Base-by-base conservation (phyloP, 441 rosid genomes). In the Manihot esculenta region DNA sequence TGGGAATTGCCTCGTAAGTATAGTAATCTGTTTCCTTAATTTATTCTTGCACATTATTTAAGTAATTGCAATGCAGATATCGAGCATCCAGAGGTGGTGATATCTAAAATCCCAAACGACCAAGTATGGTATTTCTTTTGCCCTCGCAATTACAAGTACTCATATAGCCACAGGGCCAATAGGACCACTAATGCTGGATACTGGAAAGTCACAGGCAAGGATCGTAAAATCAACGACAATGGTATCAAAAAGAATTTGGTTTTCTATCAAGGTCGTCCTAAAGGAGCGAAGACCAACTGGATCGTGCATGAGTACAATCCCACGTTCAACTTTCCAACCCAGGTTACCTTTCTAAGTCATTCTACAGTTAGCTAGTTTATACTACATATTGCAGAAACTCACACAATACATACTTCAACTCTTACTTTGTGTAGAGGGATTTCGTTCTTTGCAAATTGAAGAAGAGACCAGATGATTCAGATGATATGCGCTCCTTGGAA, bases 261-360 rank as follows among this genome's bases (percentile, higher is more conserved):
- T 77, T 89, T 80, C 69, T 27, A 79, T 62, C 0, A 0, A n/a
- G 86, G 82, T 20, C 81, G 74, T 35, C 57, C 81, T 30, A 60
- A 24, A 0, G 83, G 77, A 14, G 51, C 47, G 24, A 76, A 61
- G 69, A 76, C 88, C 21, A 57, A 55, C 3, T 91, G 97, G 97
- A 48, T 82, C 51, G 86, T 89, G 69, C 91, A 86, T 15, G 91
- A 91, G 73, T 91, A 81, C 48, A 77, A 62, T 9, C 71, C 77
- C 62, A 45, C 64, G 2, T 55, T 64, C 56, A 47, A 23, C 60
- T 51, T 20, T 27, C 42, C 23, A 21, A 66, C 33, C 51, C 58
- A 49, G 79, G 77, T 77, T 60, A 2, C 4, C 4, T 23, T 21
- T 20, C 54, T 10, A 30, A 13, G 0, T 56, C 18, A n/a, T 3